phyloP scores from a whole-genome alignment of 805 yeast species.

The Metschnikowia similis region DNA sequence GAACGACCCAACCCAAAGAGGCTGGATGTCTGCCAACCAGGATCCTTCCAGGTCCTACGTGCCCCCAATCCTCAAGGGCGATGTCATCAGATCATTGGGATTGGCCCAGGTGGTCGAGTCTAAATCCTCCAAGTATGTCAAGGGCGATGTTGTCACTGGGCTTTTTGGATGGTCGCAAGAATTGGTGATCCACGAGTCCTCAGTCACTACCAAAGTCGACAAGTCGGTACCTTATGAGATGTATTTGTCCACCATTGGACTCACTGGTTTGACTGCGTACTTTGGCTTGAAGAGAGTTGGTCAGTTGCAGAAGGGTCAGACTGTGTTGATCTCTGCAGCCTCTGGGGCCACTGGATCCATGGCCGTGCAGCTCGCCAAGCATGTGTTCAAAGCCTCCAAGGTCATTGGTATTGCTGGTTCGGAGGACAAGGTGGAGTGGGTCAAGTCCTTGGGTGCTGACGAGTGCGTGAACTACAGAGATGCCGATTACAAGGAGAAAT shows the following conservation, averaged over 20 bases:
- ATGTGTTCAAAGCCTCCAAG: slow-evolving; percentile 47
- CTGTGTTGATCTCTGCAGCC: slow-evolving; percentile 58
- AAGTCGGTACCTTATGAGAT: slow-evolving; percentile 33
- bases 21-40: slow-evolving; percentile 44
- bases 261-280: slow-evolving; percentile 61
- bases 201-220: slow-evolving; percentile 28
- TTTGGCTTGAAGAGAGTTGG: slow-evolving; percentile 50
- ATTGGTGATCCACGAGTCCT: slow-evolving; percentile 26
- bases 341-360: slow-evolving; percentile 71
- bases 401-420: slow-evolving; percentile 65
- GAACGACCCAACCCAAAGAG: slow-evolving; percentile 61
- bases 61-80: slow-evolving; percentile 39
- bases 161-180: slow-evolving; percentile 48
- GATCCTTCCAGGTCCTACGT: slow-evolving; percentile 29
- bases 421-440: slow-evolving; percentile 48
- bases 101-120: slow-evolving; percentile 49
- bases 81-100: slow-evolving; percentile 44
- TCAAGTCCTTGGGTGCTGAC: slow-evolving; percentile 53
- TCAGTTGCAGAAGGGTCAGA: slow-evolving; percentile 41
- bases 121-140: slow-evolving; percentile 34
- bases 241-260: slow-evolving; percentile 49
- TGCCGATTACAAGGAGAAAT: slow-evolving; percentile 21
- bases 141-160: slow-evolving; percentile 43
- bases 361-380: slow-evolving; percentile 53
- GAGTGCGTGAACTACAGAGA: slow-evolving; percentile 52